Conservation (phyloP, 257 asterid genomes). For the Apocynum venetum region DNA sequence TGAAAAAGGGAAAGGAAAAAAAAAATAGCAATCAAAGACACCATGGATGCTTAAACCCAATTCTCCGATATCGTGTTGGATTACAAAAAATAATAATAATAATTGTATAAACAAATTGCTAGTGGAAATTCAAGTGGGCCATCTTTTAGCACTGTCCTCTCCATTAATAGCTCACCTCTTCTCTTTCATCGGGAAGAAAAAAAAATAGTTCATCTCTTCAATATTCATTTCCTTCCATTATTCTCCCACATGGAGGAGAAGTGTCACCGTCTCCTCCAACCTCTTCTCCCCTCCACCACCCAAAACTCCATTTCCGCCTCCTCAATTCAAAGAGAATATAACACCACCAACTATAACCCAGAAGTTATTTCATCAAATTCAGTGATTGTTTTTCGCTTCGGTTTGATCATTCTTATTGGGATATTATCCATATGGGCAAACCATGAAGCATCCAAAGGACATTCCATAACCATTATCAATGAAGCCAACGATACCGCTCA, state of each 20-base stretch:
- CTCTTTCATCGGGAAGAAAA: too few relatives aligned
- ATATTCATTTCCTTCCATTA: background rate
- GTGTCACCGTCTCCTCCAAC: conserved; percentile 41
- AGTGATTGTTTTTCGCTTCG: conserved; percentile 38
- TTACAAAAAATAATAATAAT: too few relatives aligned
- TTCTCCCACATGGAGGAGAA: conserved; percentile 27
- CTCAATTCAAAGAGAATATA: too few relatives aligned
- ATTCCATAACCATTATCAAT: conserved; percentile 44
- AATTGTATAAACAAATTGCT: background rate
- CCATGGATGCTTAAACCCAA: too few relatives aligned
- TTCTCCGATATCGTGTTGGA: too few relatives aligned
- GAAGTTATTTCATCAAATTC: conserved; percentile 17
- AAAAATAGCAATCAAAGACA: too few relatives aligned
- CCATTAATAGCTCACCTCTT: background rate
- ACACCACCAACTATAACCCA: conserved; percentile 3
- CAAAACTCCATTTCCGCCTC: background rate
- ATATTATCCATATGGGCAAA: conserved; percentile 59
- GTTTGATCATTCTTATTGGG: conserved; percentile 35
- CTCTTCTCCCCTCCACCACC: conserved; percentile 37
- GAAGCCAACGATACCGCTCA: conserved; percentile 29
- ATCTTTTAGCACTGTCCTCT: background rate
- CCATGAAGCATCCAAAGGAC: conserved; percentile 73
- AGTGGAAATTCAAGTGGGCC: background rate
- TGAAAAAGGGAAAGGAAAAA: too few relatives aligned
- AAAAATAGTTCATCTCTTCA: too few relatives aligned